phyloP scores from a whole-genome alignment of 768 basidiomycete species.

The Mycena olivaceomarginata region DNA sequence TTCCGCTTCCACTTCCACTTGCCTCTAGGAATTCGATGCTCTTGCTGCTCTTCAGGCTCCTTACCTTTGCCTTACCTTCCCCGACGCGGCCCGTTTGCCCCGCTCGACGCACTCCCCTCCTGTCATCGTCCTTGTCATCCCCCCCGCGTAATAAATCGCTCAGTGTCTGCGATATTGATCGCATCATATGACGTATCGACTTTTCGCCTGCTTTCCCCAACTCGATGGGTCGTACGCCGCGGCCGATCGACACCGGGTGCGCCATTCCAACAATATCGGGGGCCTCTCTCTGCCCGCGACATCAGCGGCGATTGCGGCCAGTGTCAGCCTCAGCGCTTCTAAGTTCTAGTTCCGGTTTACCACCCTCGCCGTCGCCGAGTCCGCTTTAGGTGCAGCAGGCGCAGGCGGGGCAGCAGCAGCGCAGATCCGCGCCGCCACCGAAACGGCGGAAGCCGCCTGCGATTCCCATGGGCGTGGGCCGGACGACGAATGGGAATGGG shows the following conservation, averaged over 20 bases:
- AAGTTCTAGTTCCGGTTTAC: slow-evolving; percentile 14
- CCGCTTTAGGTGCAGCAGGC: slow-evolving; percentile 44
- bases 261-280: background rate
- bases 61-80: slow-evolving; percentile 51
- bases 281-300: slow-evolving; percentile 9
- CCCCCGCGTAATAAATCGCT: too few species aligned
- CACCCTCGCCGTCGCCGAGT: slow-evolving; percentile 6
- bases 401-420: slow-evolving; percentile 40
- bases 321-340: slow-evolving; percentile 7
- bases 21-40: slow-evolving; percentile 78
- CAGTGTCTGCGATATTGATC: too few species aligned
- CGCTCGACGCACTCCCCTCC: too few species aligned
- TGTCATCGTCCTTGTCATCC: too few species aligned
- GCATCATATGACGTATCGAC: too few species aligned
- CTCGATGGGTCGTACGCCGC: slow-evolving; percentile 47
- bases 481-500: slow-evolving; percentile 55
- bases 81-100: too few species aligned
- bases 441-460: slow-evolving; percentile 85
- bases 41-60: slow-evolving; percentile 75
- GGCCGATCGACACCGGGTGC: slow-evolving; percentile 37
- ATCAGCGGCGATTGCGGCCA: background rate
- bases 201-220: background rate
- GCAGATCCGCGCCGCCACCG: slow-evolving; percentile 78
- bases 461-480: slow-evolving; percentile 64
- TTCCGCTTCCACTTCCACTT: slow-evolving; percentile 46